A percentile compares a stretch with the other conserved stretches of the same genome.
Conservation (phyloP, 2,329 filamentous ascomycete genomes). For the Alternaria arborescens region DNA sequence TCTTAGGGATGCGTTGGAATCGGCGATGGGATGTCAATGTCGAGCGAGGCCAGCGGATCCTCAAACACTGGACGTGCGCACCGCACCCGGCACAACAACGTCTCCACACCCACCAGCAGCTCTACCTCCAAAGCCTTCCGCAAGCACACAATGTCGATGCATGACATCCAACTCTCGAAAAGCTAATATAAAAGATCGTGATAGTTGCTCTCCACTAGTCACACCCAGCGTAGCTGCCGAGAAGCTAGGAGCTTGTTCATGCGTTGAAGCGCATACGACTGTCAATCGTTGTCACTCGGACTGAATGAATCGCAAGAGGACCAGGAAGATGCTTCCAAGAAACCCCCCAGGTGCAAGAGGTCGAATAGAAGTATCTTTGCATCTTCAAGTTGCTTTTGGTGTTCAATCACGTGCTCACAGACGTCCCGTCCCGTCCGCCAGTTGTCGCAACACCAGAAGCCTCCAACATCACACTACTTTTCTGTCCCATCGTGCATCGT, state of each 20-base stretch:
- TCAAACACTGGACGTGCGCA: constrained; percentile 26
- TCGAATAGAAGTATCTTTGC: constrained; percentile 6
- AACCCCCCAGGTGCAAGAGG: background rate
- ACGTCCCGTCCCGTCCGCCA: background rate
- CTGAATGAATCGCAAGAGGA: background rate
- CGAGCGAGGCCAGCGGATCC: constrained; percentile 9
- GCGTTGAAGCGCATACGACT: background rate
- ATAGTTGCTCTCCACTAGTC: constrained; percentile 12
- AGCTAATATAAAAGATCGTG: constrained; percentile 5
- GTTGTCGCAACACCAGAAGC: constrained; percentile 3
- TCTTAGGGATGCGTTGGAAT: constrained; percentile 8
- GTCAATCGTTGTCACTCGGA: background rate
- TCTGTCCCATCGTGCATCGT: constrained; percentile 5
- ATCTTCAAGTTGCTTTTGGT: constrained; percentile 1
- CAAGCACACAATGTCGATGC: constrained; percentile 5
- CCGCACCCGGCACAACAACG: constrained; percentile 16
- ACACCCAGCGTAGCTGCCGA: constrained; percentile 1
- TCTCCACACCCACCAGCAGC: constrained; percentile 14
- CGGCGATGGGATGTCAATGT: constrained; percentile 10
- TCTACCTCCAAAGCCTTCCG: background rate
- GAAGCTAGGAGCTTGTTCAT: constrained; percentile 1
- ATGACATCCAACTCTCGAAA: background rate
- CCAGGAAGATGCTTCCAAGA: background rate
- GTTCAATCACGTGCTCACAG: constrained; percentile 12
- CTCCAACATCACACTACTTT: background rate